A percentile compares a stretch with the other conserved stretches of the same genome.
Conservation (phyloP, 2,329 filamentous ascomycete species). For the Scopulariopsis brevicaulis region DNA sequence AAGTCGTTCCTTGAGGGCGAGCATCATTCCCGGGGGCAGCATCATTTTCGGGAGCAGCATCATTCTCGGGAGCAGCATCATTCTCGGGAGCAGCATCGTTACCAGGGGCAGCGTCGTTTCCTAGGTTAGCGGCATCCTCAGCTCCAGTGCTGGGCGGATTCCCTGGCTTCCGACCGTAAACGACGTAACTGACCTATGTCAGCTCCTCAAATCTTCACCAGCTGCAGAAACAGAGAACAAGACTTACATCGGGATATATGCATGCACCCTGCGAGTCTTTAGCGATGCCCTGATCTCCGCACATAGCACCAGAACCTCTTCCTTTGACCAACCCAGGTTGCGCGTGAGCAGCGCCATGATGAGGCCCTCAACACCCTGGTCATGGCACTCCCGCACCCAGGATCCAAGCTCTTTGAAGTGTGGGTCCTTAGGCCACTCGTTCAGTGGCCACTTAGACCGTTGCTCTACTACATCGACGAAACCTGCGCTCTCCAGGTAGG, state of each 20-base stretch:
- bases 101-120: too few species aligned
- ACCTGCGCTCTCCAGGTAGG: constrained; percentile 11
- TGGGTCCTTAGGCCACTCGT: constrained; percentile 30
- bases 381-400: constrained; percentile 21
- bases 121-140: too few species aligned
- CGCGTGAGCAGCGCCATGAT: constrained; percentile 25
- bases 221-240: too few species aligned
- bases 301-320: constrained; percentile 20
- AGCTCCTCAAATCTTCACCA: not conserved
- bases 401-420: constrained; percentile 32
- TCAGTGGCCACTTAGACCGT: constrained; percentile 23
- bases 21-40: too few species aligned
- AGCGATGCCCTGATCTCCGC: constrained; percentile 20
- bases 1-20: too few species aligned
- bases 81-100: too few species aligned
- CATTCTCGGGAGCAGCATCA: too few species aligned
- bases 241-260: constrained; percentile 26
- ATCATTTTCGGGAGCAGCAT: too few species aligned
- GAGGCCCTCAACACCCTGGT: constrained; percentile 19
- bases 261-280: constrained; percentile 20
- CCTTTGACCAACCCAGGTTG: constrained; percentile 19
- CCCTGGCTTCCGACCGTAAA: not conserved
- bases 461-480: constrained; percentile 14
- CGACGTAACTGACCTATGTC: not conserved
- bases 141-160: not conserved